Percentiles rank a stretch among this genome's conserved stretches.
phyloP scores from a whole-genome alignment of 192 early-diverging fungal genomes.

The Neocallimastix lanati region DNA sequence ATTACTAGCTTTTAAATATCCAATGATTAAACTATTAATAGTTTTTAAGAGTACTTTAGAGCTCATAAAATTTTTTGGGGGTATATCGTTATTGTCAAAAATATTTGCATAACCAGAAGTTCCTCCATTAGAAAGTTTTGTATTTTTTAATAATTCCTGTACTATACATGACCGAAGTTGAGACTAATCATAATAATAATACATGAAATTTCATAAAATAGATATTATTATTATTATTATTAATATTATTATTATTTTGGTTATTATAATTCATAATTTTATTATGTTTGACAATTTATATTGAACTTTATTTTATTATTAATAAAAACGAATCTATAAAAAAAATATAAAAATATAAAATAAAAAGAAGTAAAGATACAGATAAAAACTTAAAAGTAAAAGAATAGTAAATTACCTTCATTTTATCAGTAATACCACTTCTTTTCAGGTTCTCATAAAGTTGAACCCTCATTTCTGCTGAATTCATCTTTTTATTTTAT shows the following conservation, averaged over 20 bases:
- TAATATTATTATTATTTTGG: too few species aligned
- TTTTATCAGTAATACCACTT: conserved; percentile 17
- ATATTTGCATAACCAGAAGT: background rate
- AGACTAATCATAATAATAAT: conserved; percentile 9
- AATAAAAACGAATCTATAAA: too few species aligned
- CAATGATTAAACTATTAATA: conserved; percentile 22
- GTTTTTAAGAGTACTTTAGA: conserved; percentile 5
- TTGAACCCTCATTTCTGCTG: conserved; percentile 9
- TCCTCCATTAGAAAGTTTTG: background rate
- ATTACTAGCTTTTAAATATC: conserved; percentile 15
- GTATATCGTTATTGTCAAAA: background rate
- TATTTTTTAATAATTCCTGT: conserved; percentile 11
- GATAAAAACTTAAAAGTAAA: too few species aligned
- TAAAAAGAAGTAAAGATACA: too few species aligned
- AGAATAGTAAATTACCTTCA: conserved; percentile 18
- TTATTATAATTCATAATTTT: too few species aligned
- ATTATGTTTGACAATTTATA: too few species aligned
- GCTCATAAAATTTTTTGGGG: background rate
- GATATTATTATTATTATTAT: too few species aligned
- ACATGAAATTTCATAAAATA: too few species aligned
- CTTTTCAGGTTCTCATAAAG: conserved; percentile 13
- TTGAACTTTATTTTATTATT: background rate
- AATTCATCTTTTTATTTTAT: background rate
- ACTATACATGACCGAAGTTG: conserved; percentile 21
- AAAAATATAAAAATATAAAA: too few species aligned